Evolutionary conservation across 176 grass and related monocot genomes (phyloP), one percentile per base, ranked within the genome.

Genomic region (Oryza meridionalis): DNA sequence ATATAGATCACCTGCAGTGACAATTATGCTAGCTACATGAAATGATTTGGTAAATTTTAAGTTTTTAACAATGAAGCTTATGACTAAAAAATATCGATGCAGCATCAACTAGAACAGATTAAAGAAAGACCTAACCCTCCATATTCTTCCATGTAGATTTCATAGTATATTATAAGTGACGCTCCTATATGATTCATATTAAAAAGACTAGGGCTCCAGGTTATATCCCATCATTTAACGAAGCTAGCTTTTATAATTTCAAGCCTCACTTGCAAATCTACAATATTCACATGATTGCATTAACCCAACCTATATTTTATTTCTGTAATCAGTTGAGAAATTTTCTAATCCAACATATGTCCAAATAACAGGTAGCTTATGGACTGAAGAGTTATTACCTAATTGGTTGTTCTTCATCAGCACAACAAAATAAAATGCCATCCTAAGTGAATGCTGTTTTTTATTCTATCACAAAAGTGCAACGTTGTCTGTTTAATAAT

Each of bases 201-300:
- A 65, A 65, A 61, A 15, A 76, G 12, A 61, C n/a, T n/a, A 84
- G 26, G 11, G 11, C 69, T 73, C 29, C 50, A 81, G 47, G 33
- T 70, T 70, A n/a, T 21, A 12, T 33, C 19, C 37, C 8, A 5
- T 11, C 21, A 26, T 44, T 40, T 12, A 77, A 85, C 2, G 63
- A 7, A 67, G 64, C 24, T 80, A 77, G 19, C 21, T 2, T 45
- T 72, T 78, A 51, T n/a, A 68, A 16, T 45, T 68, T 67, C n/a
- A 45, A 67, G 46, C 31, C 68, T 49, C 14, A 59, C 25, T 62
- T 82, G 59, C 58, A 73, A 73, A 78, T 49, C 7, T 59, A 80
- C 1, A 63, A 11, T n/a, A 76, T 12, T 24, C 7, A 59, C 21
- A 47, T 49, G 38, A 1, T 71, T 42, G 6, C 22, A 6, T 73